These are phyloP conservation scores for Aspergillus glaucus DNA, from an alignment of 2,329 filamentous ascomycete species.

Conservation along the genomic window DNA sequence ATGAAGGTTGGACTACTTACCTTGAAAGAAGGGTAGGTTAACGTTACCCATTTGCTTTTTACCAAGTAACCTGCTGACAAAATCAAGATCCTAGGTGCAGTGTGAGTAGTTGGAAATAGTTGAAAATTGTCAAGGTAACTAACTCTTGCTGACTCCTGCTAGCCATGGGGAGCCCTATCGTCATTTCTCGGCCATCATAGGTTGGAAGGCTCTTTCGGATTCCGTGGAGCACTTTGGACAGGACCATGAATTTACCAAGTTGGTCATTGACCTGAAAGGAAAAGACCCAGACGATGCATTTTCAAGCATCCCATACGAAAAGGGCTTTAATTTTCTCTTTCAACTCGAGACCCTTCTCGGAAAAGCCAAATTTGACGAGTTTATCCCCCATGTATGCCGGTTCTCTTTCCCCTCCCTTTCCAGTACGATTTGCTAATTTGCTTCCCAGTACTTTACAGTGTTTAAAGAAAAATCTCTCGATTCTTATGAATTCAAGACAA, in stretches of 20 bases:
- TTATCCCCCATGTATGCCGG: conserved; percentile 66
- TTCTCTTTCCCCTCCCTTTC: not conserved
- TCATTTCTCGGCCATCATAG: conserved; percentile 92
- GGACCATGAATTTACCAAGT: conserved; percentile 87
- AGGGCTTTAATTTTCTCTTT: conserved; percentile 91
- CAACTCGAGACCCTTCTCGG: conserved; percentile 81
- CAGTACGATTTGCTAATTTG: conserved; percentile 3
- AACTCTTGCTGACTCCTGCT: conserved; percentile 1
- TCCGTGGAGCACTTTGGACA: conserved; percentile 70
- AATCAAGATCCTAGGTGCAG: conserved; percentile 33
- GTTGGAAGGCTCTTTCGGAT: conserved; percentile 84
- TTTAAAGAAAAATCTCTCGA: conserved; percentile 84
- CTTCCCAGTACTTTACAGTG: conserved; percentile 65
- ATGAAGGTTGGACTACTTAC: conserved; percentile 89
- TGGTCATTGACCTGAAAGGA: conserved; percentile 79
- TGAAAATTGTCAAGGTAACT: not conserved
- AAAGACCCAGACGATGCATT: conserved; percentile 96
- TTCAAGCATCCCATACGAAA: conserved; percentile 87
- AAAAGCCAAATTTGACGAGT: conserved; percentile 82
- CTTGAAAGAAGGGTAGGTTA: conserved; percentile 65
- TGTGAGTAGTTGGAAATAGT: conserved; percentile 21
- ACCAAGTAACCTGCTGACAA: conserved; percentile 10
- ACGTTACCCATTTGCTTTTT: not conserved
- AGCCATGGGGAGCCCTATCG: conserved; percentile 79
- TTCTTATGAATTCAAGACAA: conserved; percentile 88